These are phyloP conservation scores for Aspergillus wentii DNA, from an alignment of 495 filamentous ascomycete genomes.

Conservation along the genomic window DNA sequence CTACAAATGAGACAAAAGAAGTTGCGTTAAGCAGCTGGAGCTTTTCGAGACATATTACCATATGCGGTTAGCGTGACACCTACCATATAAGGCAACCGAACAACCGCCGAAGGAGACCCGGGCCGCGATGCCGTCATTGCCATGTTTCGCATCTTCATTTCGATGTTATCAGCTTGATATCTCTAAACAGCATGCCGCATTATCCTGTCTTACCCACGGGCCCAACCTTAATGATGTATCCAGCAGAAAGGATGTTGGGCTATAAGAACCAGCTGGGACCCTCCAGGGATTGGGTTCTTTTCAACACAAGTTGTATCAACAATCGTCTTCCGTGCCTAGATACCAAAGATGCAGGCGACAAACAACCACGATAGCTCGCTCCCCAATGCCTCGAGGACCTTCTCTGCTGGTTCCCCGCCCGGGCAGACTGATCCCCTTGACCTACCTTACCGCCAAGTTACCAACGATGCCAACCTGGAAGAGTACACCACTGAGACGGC, in stretches of 20 bases:
- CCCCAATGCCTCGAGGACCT: constrained; percentile 17
- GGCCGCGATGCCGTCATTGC: neutral
- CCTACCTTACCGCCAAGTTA: constrained; percentile 61
- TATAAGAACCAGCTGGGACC: neutral
- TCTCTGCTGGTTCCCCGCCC: constrained; percentile 17
- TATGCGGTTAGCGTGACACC: neutral
- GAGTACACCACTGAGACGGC: constrained; percentile 61
- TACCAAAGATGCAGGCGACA: constrained; percentile 22
- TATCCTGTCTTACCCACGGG: no score
- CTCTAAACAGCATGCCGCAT: no score
- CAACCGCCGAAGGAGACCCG: neutral
- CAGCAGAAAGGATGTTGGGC: no score
- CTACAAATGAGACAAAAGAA: neutral
- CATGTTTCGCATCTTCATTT: no score
- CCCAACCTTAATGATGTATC: no score
- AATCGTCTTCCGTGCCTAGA: no score
- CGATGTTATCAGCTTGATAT: no score
- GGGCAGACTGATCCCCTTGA: constrained; percentile 29
- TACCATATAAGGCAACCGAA: neutral
- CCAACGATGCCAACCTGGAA: constrained; percentile 50
- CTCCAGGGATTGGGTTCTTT: neutral
- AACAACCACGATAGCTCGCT: constrained; percentile 4
- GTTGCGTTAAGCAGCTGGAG: neutral
- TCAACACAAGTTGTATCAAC: no score
- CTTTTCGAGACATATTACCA: neutral